Percentiles rank a stretch among this genome's conserved stretches.
Evolutionary conservation across 1,139 yeast species (phyloP).

Genomic region (Saccharomyces hybrid): DNA sequence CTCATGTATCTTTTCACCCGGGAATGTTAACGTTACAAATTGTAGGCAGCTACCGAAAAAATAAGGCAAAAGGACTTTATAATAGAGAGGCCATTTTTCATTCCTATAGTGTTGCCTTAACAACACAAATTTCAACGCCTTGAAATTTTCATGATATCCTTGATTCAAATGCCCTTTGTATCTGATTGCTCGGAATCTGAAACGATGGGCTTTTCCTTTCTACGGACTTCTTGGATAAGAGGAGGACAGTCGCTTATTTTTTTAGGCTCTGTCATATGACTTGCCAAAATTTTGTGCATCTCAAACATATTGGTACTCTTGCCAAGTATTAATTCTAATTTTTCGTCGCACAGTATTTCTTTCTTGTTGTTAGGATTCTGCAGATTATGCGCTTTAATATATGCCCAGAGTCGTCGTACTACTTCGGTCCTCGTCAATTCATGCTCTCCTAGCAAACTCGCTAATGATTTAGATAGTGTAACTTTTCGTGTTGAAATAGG

Average conservation of each 20-base stretch:
- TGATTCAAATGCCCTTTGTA: background rate
- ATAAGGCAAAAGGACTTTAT: background rate
- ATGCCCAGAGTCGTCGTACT: conserved; percentile 48
- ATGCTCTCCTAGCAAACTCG: conserved; percentile 1
- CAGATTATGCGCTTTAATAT: conserved; percentile 52
- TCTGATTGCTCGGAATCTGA: background rate
- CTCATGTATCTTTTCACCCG: background rate
- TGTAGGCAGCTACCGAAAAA: background rate
- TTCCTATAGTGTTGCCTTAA: background rate
- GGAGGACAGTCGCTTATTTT: background rate
- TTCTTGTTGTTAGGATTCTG: conserved; percentile 64
- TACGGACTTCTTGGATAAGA: background rate
- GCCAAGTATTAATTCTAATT: conserved; percentile 49
- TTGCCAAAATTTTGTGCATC: conserved; percentile 48
- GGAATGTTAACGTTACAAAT: background rate
- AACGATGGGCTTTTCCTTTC: background rate
- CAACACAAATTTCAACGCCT: background rate
- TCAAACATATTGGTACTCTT: conserved; percentile 52
- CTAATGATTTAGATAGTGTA: background rate
- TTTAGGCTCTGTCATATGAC: conserved; percentile 3
- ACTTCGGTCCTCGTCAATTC: conserved; percentile 4
- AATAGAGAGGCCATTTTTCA: background rate
- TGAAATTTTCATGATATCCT: background rate
- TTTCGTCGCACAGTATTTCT: conserved; percentile 58
- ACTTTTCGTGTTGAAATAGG: background rate